Evolutionary conservation across 345 rosid genomes (phyloP), one percentile per base, ranked within the genome.

Genomic region (Acer saccharum): DNA sequence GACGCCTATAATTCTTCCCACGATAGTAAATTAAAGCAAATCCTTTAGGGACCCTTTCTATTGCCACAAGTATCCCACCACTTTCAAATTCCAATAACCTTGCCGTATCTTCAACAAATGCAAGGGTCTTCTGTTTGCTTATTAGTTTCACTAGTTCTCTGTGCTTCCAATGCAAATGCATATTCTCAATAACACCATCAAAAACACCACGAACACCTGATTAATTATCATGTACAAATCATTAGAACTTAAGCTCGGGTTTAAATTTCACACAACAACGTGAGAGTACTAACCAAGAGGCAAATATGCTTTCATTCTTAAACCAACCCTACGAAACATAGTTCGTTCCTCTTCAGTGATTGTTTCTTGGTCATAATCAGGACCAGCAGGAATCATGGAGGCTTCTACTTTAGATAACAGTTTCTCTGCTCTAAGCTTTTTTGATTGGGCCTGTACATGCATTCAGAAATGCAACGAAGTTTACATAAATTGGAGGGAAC

Each of bases 81-180:
- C 99, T 96, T 85, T 96, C 99, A 41, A 81, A 94, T 80, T 96
- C 99, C 83, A 96, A 82, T 78, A 96, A 80, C 85, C 94, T 86
- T 78, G 98, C 97, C 1, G 97, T 89, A 81, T 94, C 99, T 86
- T 96, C 98, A 80, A 94, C 97, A 83, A 92, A 94, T 70, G 94
- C 87, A 78, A 89, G 93, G 14, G 88, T 91, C 90, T 96, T 96
- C 83, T 94, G 99, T 78, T 94, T 94, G 68, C 90, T 81, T 84
- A 96, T 92, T 76, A 96, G 94, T 86, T 96, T 96, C 90, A 94
- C 99, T 71, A 96, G 87, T 84, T 96, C 99, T 78, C 98, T 90
- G 85, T 96, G 91, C 87, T 96, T 96, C 99, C 99, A 96, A 72
- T 96, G 99, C 87, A 96, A 80, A 85, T 96, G 99, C 99, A 96